Base-by-base conservation (phyloP, 2,329 filamentous ascomycete genomes). In the Trichoderma endophyticum region DNA sequence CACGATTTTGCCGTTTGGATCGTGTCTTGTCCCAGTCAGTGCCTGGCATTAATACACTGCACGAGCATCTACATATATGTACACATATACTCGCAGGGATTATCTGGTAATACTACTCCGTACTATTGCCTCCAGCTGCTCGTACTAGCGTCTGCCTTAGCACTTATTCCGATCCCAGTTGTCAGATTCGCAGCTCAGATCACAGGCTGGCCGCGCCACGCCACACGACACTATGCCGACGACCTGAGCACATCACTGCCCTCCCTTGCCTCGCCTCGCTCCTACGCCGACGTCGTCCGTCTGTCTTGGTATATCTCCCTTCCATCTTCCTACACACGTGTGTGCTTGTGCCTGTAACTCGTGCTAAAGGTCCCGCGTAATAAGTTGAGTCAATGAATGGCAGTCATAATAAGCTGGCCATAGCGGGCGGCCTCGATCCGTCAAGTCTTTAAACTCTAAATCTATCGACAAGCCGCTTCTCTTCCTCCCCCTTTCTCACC, bases 111-210 rank as follows among this genome's bases (percentile, higher is more conserved):
- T 54, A 24, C n/a, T 54, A 54, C 21, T 51, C 43, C 43, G 43
- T 51, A 24, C 11, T 24, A 54, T 24, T 54, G n/a, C 18, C 43
- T 51, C 43, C 43, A 51, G 43, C 48, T 24, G 21, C 21, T 24
- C 48, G 48, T 54, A 14, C 48, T 54, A 54, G 48, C 21, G 48
- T 54, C 21, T 54, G 48, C 48, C 48, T 54, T 54, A 54, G 48
- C 64, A n/a, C 14, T 51, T 59, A 67, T 61, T 43, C 56, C 56
- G 56, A 60, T 70, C 66, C 64, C 51, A 57, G 66, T 26, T 54
- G 66, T 62, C 66, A 70, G 66, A 70, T 62, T 36, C 39, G 39
- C 56, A 59, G 66, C 66, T 70, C 66, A 62, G 66, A 70, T 70
- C 66, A 70, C 66, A 32, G 66, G 57, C 66, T 70, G 66, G 56